phyloP scores from a whole-genome alignment of 257 asterid genomes.

The Linderniella brevidens region DNA sequence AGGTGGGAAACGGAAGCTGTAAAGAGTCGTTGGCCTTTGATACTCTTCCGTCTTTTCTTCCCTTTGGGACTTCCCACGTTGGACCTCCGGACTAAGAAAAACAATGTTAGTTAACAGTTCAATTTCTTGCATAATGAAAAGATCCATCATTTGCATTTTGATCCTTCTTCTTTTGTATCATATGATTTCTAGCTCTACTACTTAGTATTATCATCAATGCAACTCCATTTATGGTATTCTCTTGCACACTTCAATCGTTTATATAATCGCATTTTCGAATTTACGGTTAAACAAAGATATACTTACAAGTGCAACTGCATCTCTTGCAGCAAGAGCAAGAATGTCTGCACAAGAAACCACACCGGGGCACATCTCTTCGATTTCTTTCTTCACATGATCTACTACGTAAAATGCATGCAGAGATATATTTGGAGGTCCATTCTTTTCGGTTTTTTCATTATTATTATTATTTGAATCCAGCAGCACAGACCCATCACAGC shows the following conservation, averaged over 20 bases:
- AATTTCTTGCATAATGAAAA: not conserved
- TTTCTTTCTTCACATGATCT: conserved; percentile 42
- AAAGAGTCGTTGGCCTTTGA: conserved; percentile 46
- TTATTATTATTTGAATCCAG: conserved; percentile 31
- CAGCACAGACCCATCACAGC: conserved; percentile 79
- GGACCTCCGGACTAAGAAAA: conserved; percentile 66
- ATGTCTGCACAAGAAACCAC: conserved; percentile 84
- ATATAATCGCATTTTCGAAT: no score
- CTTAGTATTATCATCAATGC: no score
- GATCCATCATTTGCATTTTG: not conserved
- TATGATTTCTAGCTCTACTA: no score
- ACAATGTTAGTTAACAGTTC: not conserved
- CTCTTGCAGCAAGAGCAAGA: conserved; percentile 70
- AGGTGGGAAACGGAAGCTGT: conserved; percentile 61
- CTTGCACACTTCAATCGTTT: no score
- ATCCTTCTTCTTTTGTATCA: no score
- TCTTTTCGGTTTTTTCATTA: conserved; percentile 38
- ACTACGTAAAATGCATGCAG: conserved; percentile 73
- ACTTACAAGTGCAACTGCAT: conserved; percentile 68
- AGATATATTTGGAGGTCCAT: conserved; percentile 67
- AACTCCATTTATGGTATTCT: no score
- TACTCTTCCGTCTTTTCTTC: conserved; percentile 61
- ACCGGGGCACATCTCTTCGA: conserved; percentile 61
- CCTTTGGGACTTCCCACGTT: conserved; percentile 64
- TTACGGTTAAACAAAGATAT: not conserved